phyloP scores from a whole-genome alignment of 805 yeast genomes.

The Candida suzukii region DNA sequence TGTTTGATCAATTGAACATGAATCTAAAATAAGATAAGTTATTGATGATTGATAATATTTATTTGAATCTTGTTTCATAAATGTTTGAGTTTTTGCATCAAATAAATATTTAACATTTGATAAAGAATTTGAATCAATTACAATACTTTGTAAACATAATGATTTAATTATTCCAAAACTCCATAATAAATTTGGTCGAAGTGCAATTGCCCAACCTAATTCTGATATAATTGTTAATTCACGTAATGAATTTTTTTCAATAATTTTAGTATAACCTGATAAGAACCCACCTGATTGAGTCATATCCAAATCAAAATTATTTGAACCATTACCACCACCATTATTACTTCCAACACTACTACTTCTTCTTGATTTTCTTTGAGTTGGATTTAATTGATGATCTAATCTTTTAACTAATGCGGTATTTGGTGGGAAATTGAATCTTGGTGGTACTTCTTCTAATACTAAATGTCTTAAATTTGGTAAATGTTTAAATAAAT shows the following conservation, averaged over 20 bases:
- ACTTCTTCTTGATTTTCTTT: too few species aligned
- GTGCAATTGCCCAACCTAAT: constrained; percentile 46
- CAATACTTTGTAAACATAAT: constrained; percentile 37
- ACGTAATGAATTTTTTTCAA: constrained; percentile 12
- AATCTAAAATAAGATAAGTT: constrained; percentile 5
- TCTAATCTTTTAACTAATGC: not conserved
- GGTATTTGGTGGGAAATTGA: constrained; percentile 21
- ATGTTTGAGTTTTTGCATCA: not conserved
- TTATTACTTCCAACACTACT: too few species aligned
- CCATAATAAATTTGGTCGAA: constrained; percentile 39
- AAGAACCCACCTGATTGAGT: not conserved
- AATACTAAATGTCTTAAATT: constrained; percentile 35
- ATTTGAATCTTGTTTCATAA: constrained; percentile 8
- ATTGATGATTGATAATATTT: constrained; percentile 9
- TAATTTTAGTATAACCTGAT: not conserved
- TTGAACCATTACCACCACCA: too few species aligned
- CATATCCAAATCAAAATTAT: too few species aligned
- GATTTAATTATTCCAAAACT: constrained; percentile 38
- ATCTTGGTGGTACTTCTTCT: constrained; percentile 43
- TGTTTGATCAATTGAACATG: constrained; percentile 2
- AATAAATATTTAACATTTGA: constrained; percentile 13
- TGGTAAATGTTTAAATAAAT: constrained; percentile 38
- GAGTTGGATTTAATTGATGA: too few species aligned
- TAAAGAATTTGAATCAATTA: constrained; percentile 36
- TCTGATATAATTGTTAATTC: constrained; percentile 35